Evolutionary conservation across 495 filamentous ascomycete species (phyloP), one percentile per base, ranked within the genome.

Genomic region (Penicillium turbatum): DNA sequence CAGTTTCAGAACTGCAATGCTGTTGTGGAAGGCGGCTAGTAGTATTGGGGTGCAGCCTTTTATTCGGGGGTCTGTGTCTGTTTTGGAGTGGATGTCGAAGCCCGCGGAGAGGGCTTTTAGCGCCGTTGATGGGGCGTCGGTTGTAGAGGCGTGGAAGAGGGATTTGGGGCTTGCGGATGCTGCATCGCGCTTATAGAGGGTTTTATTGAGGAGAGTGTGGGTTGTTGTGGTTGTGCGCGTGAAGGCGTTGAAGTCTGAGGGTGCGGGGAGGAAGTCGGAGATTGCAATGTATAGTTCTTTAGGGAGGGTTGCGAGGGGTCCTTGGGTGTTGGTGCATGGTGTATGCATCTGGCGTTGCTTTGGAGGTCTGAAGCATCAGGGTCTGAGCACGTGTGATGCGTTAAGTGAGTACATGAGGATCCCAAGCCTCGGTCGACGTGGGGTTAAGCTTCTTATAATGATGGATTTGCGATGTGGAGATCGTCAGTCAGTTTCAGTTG

Each of bases 31-130:
- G 10, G 60, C 52, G 8, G 63, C 63, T 17, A 65, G 48, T 9
- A 63, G 40, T 0, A 60, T 53, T 5, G 63, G 56, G 0, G 63
- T 58, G 26, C 56, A 55, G 15, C 56, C 63, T 44, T 55, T 55
- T 6, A 65, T 21, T 9, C 42, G 43, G 0, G 29, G 17, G 12
- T 57, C 57, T 10, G 30, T 21, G 30, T 63, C 56, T 9, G 51
- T 53, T 21, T 29, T 38, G 12, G 43, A 27, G 12, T 49, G 47
- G 19, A 51, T 17, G 39, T 65, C 56, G n/a, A 57, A 44, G 41
- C 54, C 54, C 10, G 63, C 63, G 40, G 41, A 21, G 40, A 65
- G 38, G 12, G 54, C 35, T 36, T 50, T 31, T 4, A 31, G 37
- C 16, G 51, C 60, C 26, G 56, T 65, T 9, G 27, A 35, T 12